Conservation (phyloP, 257 asterid genomes). For the Parsonsia alboflavescens region DNA sequence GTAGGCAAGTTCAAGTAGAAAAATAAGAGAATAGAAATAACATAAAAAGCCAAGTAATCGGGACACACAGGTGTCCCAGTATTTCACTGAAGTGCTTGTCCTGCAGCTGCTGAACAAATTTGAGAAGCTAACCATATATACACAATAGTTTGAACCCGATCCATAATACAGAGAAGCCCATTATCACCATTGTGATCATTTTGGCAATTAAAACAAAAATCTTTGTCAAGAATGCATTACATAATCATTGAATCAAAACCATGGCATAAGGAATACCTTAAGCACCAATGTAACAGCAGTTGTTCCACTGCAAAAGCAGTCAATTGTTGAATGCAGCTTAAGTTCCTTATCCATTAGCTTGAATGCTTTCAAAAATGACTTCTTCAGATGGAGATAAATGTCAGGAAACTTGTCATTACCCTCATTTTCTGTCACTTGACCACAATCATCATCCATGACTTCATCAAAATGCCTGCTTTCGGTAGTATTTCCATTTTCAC, state of each 20-base stretch:
- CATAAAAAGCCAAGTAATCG: neutral
- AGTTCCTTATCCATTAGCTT: constrained; percentile 90
- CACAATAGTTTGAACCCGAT: neutral
- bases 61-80: neutral
- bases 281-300: constrained; percentile 77
- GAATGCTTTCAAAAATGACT: constrained; percentile 72
- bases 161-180: neutral
- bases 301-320: constrained; percentile 89
- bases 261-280: constrained; percentile 42
- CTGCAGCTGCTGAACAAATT: neutral
- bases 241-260: neutral
- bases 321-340: constrained; percentile 73
- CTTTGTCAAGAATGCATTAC: neutral
- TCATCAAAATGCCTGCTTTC: constrained; percentile 65
- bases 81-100: neutral
- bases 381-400: constrained; percentile 61
- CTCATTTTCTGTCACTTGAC: constrained; percentile 62
- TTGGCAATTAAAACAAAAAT: constrained; percentile 1
- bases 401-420: constrained; percentile 69
- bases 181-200: too few species aligned
- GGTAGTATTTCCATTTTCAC: constrained; percentile 33
- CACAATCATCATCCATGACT: constrained; percentile 64
- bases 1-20: neutral
- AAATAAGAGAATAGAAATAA: neutral
- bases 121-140: neutral